A percentile compares a stretch with the other conserved stretches of the same genome.
Conservation (phyloP, 1,284 basidiomycete genomes). For the Ceratobasidium sp. region DNA sequence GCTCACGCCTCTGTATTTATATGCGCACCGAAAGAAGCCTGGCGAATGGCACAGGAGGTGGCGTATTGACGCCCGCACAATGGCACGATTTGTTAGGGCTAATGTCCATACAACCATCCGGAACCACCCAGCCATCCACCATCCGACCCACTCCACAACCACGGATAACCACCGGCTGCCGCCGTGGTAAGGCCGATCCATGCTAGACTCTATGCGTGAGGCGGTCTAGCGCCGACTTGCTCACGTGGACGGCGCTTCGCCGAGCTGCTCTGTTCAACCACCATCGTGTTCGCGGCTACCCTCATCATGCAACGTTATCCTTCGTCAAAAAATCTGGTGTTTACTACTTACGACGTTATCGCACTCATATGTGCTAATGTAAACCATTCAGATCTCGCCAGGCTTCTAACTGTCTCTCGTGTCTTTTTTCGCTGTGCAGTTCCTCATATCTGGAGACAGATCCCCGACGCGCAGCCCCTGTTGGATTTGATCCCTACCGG, state of each 20-base stretch:
- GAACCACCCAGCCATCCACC: too few species aligned
- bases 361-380: not conserved
- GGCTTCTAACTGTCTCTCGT: not conserved
- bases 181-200: too few species aligned
- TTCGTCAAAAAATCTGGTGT: not conserved
- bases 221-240: too few species aligned
- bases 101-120: too few species aligned
- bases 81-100: not conserved
- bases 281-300: too few species aligned
- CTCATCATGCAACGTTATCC: too few species aligned
- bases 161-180: too few species aligned
- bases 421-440: not conserved
- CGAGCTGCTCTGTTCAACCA: too few species aligned
- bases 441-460: constrained; percentile 1
- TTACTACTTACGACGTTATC: not conserved
- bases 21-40: not conserved
- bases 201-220: too few species aligned
- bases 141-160: too few species aligned
- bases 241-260: too few species aligned
- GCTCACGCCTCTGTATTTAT: too few species aligned
- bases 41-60: not conserved
- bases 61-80: not conserved
- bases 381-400: not conserved
- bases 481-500: not conserved
- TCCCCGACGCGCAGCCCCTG: not conserved